phyloP scores from a whole-genome alignment of 768 basidiomycete species.

The Trichaptum fuscoviolaceum region DNA sequence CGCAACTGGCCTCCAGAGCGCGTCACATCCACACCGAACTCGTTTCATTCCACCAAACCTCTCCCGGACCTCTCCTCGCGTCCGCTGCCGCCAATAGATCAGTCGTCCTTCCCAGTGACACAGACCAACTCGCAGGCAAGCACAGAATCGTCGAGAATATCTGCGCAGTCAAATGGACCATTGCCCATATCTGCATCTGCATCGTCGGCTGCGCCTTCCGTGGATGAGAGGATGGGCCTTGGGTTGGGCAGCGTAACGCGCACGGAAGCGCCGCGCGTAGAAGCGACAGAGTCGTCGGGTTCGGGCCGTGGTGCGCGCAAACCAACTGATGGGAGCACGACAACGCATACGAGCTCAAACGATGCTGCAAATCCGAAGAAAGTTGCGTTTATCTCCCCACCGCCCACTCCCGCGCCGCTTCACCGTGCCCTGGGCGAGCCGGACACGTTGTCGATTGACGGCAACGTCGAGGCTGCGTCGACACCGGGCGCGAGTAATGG shows the following conservation, averaged over 20 bases:
- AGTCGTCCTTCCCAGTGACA: slow-evolving; percentile 29
- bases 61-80: slow-evolving; percentile 59
- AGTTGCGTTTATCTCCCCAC: slow-evolving; percentile 82
- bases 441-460: slow-evolving; percentile 3
- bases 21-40: slow-evolving; percentile 36
- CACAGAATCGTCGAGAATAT: not conserved
- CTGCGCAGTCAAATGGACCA: not conserved
- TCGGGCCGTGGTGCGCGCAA: slow-evolving; percentile 31
- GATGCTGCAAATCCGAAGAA: slow-evolving; percentile 63
- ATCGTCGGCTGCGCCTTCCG: not conserved
- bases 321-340: slow-evolving; percentile 31
- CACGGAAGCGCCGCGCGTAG: slow-evolving; percentile 21
- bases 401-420: slow-evolving; percentile 56
- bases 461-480: not conserved
- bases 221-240: slow-evolving; percentile 4
- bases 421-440: slow-evolving; percentile 39
- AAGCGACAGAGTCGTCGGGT: slow-evolving; percentile 26
- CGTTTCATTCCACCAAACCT: slow-evolving; percentile 57
- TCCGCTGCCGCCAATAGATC: slow-evolving; percentile 43
- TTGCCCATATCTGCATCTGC: slow-evolving; percentile 1
- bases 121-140: slow-evolving; percentile 22
- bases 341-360: slow-evolving; percentile 21
- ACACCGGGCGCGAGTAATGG: slow-evolving; percentile 16
- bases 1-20: slow-evolving; percentile 52
- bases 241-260: slow-evolving; percentile 8